Evolutionary conservation across 441 rosid species (phyloP).

Genomic region (Omphalea diandra): DNA sequence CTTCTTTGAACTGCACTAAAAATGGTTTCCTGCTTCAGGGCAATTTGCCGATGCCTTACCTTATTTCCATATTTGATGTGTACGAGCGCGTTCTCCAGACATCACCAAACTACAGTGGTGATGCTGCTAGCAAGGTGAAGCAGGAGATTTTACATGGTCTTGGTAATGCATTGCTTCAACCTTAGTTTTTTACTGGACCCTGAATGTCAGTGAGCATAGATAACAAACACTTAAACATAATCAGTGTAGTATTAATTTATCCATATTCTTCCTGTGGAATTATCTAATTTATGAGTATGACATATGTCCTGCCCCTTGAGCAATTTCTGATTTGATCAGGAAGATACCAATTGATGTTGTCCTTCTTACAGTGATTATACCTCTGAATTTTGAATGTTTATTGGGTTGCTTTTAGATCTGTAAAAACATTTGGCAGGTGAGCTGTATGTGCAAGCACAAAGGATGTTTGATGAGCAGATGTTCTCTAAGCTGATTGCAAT

Average conservation of each 20-base stretch:
- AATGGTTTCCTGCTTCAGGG: conserved; percentile 50
- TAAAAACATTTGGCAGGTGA: conserved; percentile 63
- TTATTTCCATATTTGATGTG: conserved; percentile 71
- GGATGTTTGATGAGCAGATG: conserved; percentile 82
- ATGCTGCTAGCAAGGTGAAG: conserved; percentile 76
- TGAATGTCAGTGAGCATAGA: conserved; percentile 2
- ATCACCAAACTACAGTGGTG: conserved; percentile 56
- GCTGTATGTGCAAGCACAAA: conserved; percentile 75
- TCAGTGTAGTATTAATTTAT: background rate
- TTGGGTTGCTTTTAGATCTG: conserved; percentile 20
- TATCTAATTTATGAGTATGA: background rate
- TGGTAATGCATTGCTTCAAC: conserved; percentile 50
- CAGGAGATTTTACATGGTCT: conserved; percentile 92
- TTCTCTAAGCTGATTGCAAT: conserved; percentile 78
- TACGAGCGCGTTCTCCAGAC: conserved; percentile 80
- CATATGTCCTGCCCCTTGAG: conserved; percentile 1
- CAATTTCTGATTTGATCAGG: conserved; percentile 19
- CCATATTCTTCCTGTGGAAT: background rate
- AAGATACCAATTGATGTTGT: conserved; percentile 4
- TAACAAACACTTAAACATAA: background rate
- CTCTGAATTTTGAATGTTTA: background rate
- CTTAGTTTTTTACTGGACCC: conserved; percentile 12
- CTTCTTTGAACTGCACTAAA: no score
- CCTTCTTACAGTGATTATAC: conserved; percentile 6
- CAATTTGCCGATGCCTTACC: conserved; percentile 80